Base-by-base conservation (phyloP, 2,329 filamentous ascomycete genomes). In the Stagonosporopsis tanaceti region DNA sequence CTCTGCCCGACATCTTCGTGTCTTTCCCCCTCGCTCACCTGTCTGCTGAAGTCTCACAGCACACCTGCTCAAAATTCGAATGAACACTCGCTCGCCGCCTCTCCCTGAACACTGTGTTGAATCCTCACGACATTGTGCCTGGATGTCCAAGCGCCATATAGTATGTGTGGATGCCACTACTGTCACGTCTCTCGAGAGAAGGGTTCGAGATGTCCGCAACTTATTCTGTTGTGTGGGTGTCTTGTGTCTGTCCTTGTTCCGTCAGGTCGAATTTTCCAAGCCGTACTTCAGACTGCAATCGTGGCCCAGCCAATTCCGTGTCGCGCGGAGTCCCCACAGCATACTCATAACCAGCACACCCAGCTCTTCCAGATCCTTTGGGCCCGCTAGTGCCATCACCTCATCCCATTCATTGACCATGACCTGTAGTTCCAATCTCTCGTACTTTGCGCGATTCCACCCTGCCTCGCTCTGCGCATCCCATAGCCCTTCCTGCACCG, bases 331-430 rank as follows among this genome's bases (percentile, higher is more conserved):
- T 1, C 62, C 63, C 58, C 55, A 54, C 9, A 61, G 28, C 56
- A 60, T 63, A 7, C 40, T 48, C 62, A 66, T 62, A 0, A 60
- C 32, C 34, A 65, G 27, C 8, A 62, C 56, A n/a, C 62, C 58
- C 2, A 65, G 51, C 52, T 66, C 60, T 14, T 66, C 64, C 32
- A 66, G 0, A 38, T 65, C 62, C 0, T n/a, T 30, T 24, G 62
- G 58, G 6, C 24, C 38, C 2, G 62, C 59, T 12, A 46, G 55
- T 8, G 47, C 15, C 22, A 50, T 42, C 28, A 35, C 11, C 9
- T 41, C 28, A 3, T 50, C 47, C 38, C 47, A 50, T 2, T 14
- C 28, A 6, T 15, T 42, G 38, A 50, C 47, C 20, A 50, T 24
- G 12, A 50, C 47, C 28, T 41, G 47, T 7, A 50, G 4, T 7